phyloP scores from a whole-genome alignment of 306 rosid genomes.

The Dicorynia guianensis region DNA sequence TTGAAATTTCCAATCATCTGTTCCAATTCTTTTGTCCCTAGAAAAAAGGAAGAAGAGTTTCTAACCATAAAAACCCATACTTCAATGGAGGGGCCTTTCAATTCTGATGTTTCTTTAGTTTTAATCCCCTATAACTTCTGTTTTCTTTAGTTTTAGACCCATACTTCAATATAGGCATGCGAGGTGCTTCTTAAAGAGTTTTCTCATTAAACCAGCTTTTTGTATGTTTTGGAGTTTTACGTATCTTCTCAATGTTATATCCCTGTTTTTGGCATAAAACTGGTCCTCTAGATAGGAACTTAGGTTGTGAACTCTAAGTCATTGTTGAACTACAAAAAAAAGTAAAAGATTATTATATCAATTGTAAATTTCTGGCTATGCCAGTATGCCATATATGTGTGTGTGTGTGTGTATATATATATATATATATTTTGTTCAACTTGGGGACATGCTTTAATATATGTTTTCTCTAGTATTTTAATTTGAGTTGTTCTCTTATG shows the following conservation, averaged over 20 bases:
- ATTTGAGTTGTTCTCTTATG: slow-evolving; percentile 23
- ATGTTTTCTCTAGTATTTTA: background rate
- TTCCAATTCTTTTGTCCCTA: too few species aligned
- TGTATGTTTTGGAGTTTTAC: background rate
- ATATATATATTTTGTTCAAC: background rate
- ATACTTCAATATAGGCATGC: too few species aligned
- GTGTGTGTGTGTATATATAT: too few species aligned
- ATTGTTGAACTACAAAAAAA: background rate
- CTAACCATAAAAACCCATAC: too few species aligned
- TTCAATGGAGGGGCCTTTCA: too few species aligned
- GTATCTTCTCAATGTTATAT: background rate
- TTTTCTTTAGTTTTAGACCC: too few species aligned
- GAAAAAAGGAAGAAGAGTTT: too few species aligned
- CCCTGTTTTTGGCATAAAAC: background rate
- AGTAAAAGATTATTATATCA: background rate
- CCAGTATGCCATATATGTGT: background rate
- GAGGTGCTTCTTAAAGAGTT: background rate
- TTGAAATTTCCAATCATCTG: too few species aligned
- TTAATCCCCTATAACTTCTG: too few species aligned
- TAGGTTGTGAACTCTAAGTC: slow-evolving; percentile 19
- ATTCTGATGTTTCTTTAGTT: too few species aligned
- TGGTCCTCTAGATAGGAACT: slow-evolving; percentile 2
- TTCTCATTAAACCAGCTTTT: background rate
- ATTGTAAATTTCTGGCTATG: slow-evolving; percentile 3
- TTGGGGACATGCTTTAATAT: slow-evolving; percentile 5